Evolutionary conservation across 805 yeast species (phyloP).

Genomic region (Sugiyamaella chiloensis): DNA sequence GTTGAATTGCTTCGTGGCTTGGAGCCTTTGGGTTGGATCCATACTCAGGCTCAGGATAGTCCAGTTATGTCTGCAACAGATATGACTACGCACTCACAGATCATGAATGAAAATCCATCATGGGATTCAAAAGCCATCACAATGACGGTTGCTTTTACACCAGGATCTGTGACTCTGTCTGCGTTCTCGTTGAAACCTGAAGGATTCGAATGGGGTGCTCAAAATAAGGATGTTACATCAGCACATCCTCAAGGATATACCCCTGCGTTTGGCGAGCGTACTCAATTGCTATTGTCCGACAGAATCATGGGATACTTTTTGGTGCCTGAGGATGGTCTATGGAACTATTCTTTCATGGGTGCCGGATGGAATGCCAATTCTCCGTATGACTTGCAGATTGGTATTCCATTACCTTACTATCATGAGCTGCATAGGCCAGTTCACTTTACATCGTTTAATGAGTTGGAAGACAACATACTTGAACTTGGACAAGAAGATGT

Average conservation of each 20-base stretch:
- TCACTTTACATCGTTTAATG: conserved; percentile 76
- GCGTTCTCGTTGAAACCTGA: conserved; percentile 58
- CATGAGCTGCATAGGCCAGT: conserved; percentile 84
- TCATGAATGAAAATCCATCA: conserved; percentile 32
- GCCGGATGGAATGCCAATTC: conserved; percentile 71
- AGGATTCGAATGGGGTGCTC: conserved; percentile 77
- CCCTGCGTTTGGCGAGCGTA: conserved; percentile 52
- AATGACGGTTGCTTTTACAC: conserved; percentile 65
- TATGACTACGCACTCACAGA: conserved; percentile 54
- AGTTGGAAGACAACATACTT: conserved; percentile 42
- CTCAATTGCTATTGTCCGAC: conserved; percentile 73
- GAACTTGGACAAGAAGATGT: conserved; percentile 65
- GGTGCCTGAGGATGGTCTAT: conserved; percentile 78
- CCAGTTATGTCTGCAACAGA: conserved; percentile 67
- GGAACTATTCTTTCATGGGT: conserved; percentile 92
- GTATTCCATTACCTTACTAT: conserved; percentile 77
- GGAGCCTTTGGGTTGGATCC: conserved; percentile 92
- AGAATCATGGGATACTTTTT: conserved; percentile 75
- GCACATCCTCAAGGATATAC: conserved; percentile 65
- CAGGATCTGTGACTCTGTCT: conserved; percentile 79
- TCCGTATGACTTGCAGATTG: conserved; percentile 63
- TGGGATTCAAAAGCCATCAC: conserved; percentile 51
- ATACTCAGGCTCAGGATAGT: conserved; percentile 70
- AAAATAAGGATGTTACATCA: conserved; percentile 54
- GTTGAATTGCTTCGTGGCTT: conserved; percentile 47